phyloP scores from a whole-genome alignment of 2,329 filamentous ascomycete species.

The Claviceps paspali region DNA sequence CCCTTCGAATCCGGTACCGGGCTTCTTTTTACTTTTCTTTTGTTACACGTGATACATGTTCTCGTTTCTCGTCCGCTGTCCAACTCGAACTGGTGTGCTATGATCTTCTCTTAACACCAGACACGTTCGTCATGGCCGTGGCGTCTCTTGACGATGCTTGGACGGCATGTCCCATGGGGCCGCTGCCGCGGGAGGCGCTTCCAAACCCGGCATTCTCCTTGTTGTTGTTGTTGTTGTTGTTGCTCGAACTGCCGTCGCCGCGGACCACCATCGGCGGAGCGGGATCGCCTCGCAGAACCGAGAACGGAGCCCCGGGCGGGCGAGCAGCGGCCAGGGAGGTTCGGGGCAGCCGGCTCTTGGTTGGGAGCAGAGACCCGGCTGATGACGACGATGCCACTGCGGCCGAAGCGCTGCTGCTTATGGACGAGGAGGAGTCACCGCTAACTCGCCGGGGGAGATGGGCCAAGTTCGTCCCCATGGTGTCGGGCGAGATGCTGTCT shows the following conservation, averaged over 20 bases:
- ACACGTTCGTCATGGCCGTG: constrained; percentile 3
- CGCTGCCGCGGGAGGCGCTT: not conserved
- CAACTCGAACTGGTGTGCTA: constrained; percentile 13
- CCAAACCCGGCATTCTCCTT: constrained; percentile 18
- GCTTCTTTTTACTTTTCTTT: too few relatives aligned
- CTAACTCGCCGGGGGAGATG: constrained; percentile 28
- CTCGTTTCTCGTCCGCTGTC: too few relatives aligned
- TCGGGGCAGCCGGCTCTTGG: constrained; percentile 25
- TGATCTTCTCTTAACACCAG: constrained; percentile 12
- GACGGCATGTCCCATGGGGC: not conserved
- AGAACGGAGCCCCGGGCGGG: constrained; percentile 9
- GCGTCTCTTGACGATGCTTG: constrained; percentile 3
- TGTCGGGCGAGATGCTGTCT: constrained; percentile 14
- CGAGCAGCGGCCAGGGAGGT: constrained; percentile 19
- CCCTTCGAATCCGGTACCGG: too few relatives aligned
- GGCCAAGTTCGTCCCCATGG: constrained; percentile 13
- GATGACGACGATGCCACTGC: constrained; percentile 2
- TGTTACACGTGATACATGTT: too few relatives aligned
- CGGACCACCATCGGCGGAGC: constrained; percentile 18
- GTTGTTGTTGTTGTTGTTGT: constrained; percentile 24
- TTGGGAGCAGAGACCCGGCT: constrained; percentile 2
- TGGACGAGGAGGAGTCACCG: constrained; percentile 20
- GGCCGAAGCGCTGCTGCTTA: constrained; percentile 8
- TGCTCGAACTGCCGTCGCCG: constrained; percentile 24
- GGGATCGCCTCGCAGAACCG: constrained; percentile 7